Conservation (phyloP, 345 rosid species). For the Corchorus capsularis region DNA sequence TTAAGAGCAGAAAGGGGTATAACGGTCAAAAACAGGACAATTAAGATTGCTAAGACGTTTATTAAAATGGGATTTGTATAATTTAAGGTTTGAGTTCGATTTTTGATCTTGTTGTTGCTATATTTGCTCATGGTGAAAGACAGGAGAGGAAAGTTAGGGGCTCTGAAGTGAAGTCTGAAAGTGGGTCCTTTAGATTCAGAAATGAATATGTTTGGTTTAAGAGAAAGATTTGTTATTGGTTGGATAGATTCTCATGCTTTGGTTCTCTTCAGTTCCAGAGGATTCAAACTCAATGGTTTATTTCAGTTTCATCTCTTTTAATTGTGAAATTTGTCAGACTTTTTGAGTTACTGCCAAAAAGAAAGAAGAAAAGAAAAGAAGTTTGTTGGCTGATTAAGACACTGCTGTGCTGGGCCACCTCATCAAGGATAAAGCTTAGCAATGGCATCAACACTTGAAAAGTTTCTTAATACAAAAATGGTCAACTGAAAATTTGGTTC, state of each 20-base stretch:
- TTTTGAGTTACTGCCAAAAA: too few relatives aligned
- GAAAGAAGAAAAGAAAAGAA: too few relatives aligned
- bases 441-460: too few relatives aligned
- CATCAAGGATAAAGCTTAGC: too few relatives aligned
- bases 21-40: conserved; percentile 17
- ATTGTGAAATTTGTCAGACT: too few relatives aligned
- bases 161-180: not conserved
- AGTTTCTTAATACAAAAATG: not conserved
- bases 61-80: conserved; percentile 13
- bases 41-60: not conserved
- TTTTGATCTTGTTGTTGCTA: not conserved
- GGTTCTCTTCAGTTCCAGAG: too few relatives aligned
- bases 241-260: too few relatives aligned
- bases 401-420: too few relatives aligned
- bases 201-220: too few relatives aligned
- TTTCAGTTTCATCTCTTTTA: not conserved
- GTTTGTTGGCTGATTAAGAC: too few relatives aligned
- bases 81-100: not conserved
- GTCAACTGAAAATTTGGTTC: not conserved
- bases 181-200: not conserved
- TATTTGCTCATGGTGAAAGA: conserved; percentile 1
- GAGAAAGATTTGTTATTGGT: too few relatives aligned
- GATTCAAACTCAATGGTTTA: not conserved
- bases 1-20: conserved; percentile 34
- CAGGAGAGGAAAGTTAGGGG: not conserved